A percentile compares a stretch with the other conserved stretches of the same genome.
These are phyloP conservation scores for Globisporangium perplexum DNA, from an alignment of 352 stramenopile genomes.

Conservation along the genomic window DNA sequence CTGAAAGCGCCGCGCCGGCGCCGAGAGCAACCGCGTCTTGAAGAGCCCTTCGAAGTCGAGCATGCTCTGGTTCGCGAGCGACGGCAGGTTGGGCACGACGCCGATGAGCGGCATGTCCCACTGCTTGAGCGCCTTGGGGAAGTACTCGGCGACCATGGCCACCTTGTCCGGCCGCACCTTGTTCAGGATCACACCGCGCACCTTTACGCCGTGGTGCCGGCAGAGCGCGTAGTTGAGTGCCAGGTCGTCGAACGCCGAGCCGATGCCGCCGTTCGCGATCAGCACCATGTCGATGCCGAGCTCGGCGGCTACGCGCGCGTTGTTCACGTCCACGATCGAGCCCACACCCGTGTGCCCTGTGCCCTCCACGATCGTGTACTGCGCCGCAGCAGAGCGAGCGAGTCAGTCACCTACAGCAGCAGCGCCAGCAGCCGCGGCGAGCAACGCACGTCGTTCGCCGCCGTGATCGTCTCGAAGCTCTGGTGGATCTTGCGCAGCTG, in stretches of 20 bases:
- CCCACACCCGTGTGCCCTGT: conserved; percentile 94
- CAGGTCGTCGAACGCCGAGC: conserved; percentile 91
- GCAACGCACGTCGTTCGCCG: conserved; percentile 43
- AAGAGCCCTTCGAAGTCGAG: conserved; percentile 89
- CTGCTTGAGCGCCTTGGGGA: conserved; percentile 75
- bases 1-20: conserved; percentile 50
- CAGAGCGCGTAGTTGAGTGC: conserved; percentile 93
- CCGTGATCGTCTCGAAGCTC: conserved; percentile 64
- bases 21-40: conserved; percentile 55
- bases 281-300: conserved; percentile 93
- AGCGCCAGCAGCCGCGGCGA: not conserved
- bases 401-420: not conserved
- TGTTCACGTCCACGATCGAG: conserved; percentile 95
- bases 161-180: conserved; percentile 87
- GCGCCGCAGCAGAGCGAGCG: not conserved
- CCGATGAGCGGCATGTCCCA: conserved; percentile 81
- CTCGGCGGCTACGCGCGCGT: conserved; percentile 91
- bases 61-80: conserved; percentile 79
- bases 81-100: conserved; percentile 75
- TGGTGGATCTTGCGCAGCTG: conserved; percentile 62
- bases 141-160: conserved; percentile 85
- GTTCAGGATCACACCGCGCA: conserved; percentile 96
- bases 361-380: conserved; percentile 82
- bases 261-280: conserved; percentile 95
- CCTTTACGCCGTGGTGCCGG: conserved; percentile 88